Evolutionary conservation across 176 grass and related monocot species (phyloP).

Genomic region (Carex cristatella): DNA sequence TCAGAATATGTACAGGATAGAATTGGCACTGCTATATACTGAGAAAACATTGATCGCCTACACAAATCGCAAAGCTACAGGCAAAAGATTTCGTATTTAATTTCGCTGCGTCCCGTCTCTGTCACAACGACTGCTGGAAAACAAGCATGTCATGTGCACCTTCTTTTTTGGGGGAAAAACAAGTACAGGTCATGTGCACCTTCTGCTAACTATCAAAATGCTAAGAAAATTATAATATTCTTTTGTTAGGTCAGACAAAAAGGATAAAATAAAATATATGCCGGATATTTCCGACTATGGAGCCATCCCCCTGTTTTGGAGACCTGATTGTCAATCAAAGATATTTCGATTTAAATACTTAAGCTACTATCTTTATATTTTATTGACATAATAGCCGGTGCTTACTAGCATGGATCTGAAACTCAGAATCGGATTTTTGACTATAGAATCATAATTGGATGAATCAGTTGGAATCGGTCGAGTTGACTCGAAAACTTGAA

Average conservation of each 20-base stretch:
- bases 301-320: too few species aligned
- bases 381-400: neutral
- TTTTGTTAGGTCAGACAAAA: neutral
- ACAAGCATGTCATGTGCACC: constrained; percentile 6
- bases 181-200: neutral
- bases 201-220: neutral
- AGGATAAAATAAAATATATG: neutral
- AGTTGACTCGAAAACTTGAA: too few species aligned
- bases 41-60: too few species aligned
- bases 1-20: too few species aligned
- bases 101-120: neutral
- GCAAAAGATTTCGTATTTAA: too few species aligned
- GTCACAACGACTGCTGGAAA: neutral
- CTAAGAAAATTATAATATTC: neutral
- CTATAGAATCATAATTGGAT: too few species aligned
- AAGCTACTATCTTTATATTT: neutral
- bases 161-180: neutral
- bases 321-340: neutral
- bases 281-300: neutral
- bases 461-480: too few species aligned
- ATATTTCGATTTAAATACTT: neutral
- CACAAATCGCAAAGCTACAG: neutral
- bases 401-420: neutral
- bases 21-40: too few species aligned
- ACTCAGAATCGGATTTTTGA: too few species aligned